Evolutionary conservation across 1,284 basidiomycete genomes (phyloP), one percentile per base, ranked within the genome.

Genomic region (Ceratobasidium sp.): DNA sequence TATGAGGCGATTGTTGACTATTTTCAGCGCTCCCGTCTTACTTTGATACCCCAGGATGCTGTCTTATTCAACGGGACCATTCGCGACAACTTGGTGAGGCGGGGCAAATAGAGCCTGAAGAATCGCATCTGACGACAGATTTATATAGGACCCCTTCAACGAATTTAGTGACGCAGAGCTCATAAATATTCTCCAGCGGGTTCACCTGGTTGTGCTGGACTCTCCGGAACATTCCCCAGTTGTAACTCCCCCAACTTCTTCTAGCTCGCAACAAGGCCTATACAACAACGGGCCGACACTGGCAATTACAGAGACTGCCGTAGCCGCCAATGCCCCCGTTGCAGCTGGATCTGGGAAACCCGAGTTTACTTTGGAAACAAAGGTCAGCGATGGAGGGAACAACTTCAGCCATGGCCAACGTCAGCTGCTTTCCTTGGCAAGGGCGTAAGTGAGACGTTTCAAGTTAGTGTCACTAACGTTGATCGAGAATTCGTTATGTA

Each of bases 321-420:
- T 34, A 31, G 72, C 8, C 24, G 37, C 51, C 8, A 34, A 73
- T 19, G 46, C 63, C 13, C 74, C 75, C 22, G 59, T 74, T 19
- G 77, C 51, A 14, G 61, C 39, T 31, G 65, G 22, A 59, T 56
- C 54, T 29, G 64, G n/a, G 16, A 63, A n/a, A 0, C 84, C 85
- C 3, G 83, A 83, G 6, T 84, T 94, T 71, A 86, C 87, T 0
- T 85, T 95, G 16, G 88, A 91, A 48, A 91, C 90, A 0, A 87
- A 89, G 77, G 90, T 95, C 1, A 92, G 92, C 0, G 85, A 91
- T 0, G 92, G 92, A 0, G 94, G 94, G 5, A 86, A 88, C 73
- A 95, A 95, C 82, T 93, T 95, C 79, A 93, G 91, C 1, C 91
- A 92, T 76, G 94, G 94, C 3, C 93, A 96, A 79, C 81, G 92